Evolutionary conservation across 2,329 filamentous ascomycete species (phyloP).

Genomic region (Trichoderma polysporum): DNA sequence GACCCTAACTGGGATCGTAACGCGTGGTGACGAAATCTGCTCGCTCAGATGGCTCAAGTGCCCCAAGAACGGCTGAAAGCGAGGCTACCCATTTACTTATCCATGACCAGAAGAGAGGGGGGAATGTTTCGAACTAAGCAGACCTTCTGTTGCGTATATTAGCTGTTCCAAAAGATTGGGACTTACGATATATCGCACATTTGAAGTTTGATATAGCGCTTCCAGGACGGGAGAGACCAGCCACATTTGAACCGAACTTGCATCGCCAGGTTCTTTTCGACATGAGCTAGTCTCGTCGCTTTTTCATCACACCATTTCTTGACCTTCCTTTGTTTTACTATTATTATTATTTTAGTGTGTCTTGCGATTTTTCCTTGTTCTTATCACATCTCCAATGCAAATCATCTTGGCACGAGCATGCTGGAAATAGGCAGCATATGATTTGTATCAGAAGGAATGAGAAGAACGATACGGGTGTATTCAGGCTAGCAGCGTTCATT

Average conservation of each 20-base stretch:
- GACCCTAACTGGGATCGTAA: constrained; percentile 90
- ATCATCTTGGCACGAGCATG: background rate
- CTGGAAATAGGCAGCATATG: background rate
- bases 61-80: background rate
- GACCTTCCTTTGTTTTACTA: background rate
- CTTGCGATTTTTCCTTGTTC: background rate
- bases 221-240: background rate
- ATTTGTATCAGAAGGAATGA: background rate
- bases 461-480: background rate
- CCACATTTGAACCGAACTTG: background rate
- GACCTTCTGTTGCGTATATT: background rate
- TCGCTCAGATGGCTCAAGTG: background rate
- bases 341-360: background rate
- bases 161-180: background rate
- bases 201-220: background rate
- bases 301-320: background rate
- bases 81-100: background rate
- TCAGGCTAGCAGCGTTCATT: background rate
- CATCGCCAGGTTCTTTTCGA: background rate
- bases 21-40: constrained; percentile 64
- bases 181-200: background rate
- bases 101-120: background rate
- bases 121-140: background rate
- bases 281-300: background rate
- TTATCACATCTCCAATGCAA: background rate